Conservation (phyloP, 306 rosid genomes). For the Potentilla sterilis region DNA sequence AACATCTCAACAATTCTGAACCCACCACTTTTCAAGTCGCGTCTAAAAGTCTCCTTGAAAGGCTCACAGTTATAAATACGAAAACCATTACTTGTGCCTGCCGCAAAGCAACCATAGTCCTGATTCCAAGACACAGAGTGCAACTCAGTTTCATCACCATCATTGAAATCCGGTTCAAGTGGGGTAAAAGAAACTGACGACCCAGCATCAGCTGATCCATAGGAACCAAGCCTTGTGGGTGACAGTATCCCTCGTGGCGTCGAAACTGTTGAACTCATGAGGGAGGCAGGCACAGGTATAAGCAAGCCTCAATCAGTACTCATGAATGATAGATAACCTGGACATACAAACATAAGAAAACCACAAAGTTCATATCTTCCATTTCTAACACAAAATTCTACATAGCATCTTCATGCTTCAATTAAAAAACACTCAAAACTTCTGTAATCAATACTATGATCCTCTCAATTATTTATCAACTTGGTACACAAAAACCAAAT, state of each 20-base stretch:
- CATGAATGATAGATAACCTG: conserved; percentile 7
- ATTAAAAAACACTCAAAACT: not conserved
- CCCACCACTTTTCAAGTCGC: conserved; percentile 82
- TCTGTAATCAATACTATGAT: not conserved
- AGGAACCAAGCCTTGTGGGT: conserved; percentile 40
- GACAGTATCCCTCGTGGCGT: conserved; percentile 49
- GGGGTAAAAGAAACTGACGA: conserved; percentile 47
- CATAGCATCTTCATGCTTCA: not conserved
- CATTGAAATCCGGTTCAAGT: conserved; percentile 43
- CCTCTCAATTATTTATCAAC: not conserved
- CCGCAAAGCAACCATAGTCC: conserved; percentile 82
- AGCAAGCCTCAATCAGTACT: conserved; percentile 38
- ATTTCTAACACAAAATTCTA: conserved; percentile 2
- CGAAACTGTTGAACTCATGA: conserved; percentile 53
- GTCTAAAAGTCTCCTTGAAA: conserved; percentile 81
- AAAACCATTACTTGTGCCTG: conserved; percentile 87
- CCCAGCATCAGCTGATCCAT: conserved; percentile 48
- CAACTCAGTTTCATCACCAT: conserved; percentile 46
- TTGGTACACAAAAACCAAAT: not conserved
- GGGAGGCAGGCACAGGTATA: conserved; percentile 30
- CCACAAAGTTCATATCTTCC: conserved; percentile 29
- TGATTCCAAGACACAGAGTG: conserved; percentile 85
- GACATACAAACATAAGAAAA: conserved; percentile 22
- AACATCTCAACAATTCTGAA: conserved; percentile 92
- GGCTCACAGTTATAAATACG: conserved; percentile 84